A percentile compares a stretch with the other conserved stretches of the same genome.
Conservation (phyloP, 345 rosid genomes). For the Hevea brasiliensis region DNA sequence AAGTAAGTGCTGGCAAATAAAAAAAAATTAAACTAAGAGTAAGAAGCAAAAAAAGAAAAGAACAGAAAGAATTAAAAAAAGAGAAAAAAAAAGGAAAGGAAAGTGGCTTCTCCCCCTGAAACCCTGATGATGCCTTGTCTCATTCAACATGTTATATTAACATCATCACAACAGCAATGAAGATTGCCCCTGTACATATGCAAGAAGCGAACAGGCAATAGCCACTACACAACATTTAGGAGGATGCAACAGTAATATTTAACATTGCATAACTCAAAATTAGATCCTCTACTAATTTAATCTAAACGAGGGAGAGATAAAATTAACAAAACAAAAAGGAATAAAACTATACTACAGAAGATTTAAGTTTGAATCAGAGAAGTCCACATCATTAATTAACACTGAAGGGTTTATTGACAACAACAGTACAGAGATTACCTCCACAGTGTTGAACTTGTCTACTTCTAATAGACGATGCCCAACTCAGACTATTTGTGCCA, state of each 20-base stretch:
- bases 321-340: not conserved
- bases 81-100: conserved; percentile 23
- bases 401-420: conserved; percentile 30
- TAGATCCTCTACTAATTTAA: conserved; percentile 28
- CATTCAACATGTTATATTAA: conserved; percentile 50
- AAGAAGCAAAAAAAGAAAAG: not conserved
- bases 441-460: conserved; percentile 41
- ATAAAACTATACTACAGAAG: conserved; percentile 22
- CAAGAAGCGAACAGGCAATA: conserved; percentile 53
- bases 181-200: conserved; percentile 62
- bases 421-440: conserved; percentile 47
- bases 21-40: conserved; percentile 24
- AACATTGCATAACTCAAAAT: conserved; percentile 21
- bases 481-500: conserved; percentile 37
- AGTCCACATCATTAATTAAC: conserved; percentile 20
- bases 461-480: conserved; percentile 38
- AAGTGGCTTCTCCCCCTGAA: conserved; percentile 40
- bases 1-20: conserved; percentile 18
- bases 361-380: conserved; percentile 21
- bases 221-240: conserved; percentile 43
- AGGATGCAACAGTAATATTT: conserved; percentile 22
- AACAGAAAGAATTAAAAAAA: not conserved
- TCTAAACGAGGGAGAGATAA: not conserved
- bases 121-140: conserved; percentile 66
- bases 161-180: conserved; percentile 63